Evolutionary conservation across 345 rosid genomes (phyloP).

Genomic region (Populus davidiana): DNA sequence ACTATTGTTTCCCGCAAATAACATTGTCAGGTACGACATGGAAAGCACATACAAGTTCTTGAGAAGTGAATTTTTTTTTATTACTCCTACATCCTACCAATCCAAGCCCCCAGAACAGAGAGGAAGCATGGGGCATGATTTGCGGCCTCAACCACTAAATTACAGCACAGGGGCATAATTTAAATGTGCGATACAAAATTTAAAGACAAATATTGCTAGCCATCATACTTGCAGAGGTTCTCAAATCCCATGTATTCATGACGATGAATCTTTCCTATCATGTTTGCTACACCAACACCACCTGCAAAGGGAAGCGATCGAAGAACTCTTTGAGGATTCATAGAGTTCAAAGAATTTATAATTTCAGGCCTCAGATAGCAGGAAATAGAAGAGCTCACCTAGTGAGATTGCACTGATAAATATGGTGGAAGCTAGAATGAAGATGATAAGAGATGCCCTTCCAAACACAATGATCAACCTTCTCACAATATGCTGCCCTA

Average conservation of each 20-base stretch:
- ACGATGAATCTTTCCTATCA: constrained; percentile 28
- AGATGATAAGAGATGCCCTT: constrained; percentile 53
- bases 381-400: constrained; percentile 26
- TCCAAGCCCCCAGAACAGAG: not conserved
- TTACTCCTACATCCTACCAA: not conserved
- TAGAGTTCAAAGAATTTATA: not conserved
- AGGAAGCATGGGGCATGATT: not conserved
- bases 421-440: constrained; percentile 48
- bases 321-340: not conserved
- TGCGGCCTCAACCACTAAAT: not conserved
- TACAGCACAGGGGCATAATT: not conserved
- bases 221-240: constrained; percentile 40
- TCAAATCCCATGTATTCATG: constrained; percentile 55
- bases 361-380: not conserved
- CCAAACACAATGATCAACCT: constrained; percentile 39
- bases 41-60: not conserved
- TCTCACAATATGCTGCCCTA: constrained; percentile 47
- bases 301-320: constrained; percentile 25
- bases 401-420: constrained; percentile 48
- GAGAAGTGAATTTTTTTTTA: not conserved
- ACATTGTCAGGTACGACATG: not conserved
- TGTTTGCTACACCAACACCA: constrained; percentile 50
- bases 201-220: not conserved
- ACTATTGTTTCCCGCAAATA: not conserved
- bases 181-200: not conserved